Base-by-base conservation (phyloP, 441 rosid genomes). In the Erysimum cheiri region DNA sequence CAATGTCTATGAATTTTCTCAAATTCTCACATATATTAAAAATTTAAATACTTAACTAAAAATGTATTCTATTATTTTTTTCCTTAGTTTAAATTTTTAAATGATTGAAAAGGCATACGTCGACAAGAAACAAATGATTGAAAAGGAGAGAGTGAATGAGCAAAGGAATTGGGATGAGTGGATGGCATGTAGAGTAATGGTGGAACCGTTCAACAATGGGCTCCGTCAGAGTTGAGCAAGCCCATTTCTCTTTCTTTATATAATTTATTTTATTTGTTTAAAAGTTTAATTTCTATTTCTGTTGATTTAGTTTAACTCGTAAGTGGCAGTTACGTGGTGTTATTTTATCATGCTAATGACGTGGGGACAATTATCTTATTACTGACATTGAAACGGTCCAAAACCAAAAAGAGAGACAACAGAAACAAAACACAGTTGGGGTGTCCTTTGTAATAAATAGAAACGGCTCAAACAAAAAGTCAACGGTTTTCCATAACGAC, bases 401-500 rank as follows among this genome's bases (percentile, higher is more conserved):
- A 68, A 47, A 10, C 62, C 49, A 50, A 40, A 59, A 46, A n/a
- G 50, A 46, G 39, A 53, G 31, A 64, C 37, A 39, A 24, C 3
- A 43, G 24, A 46, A 39, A 22, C 36, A 64, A 40, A 40, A 33
- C 41, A 50, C 9, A 59, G 36, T 31, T 61, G 57, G 32, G 67
- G 58, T 60, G 1, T 19, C 63, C 6, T 69, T 55, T 75, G 41
- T 57, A 70, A 70, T 75, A 69, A 69, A 75, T 75, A 69, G 71
- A 75, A 75, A 69, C 52, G 60, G 54, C 59, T 69, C 6, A 75
- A 69, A 69, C 60, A 40, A 56, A 43, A 69, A 61, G 79, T 75
- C 71, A 70, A 75, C 78, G 79, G 71, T 35, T 64, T 19, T 70
- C 74, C 79, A 56, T 39, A 69, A 75, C 37, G 67, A 70, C 56